Evolutionary conservation across 805 yeast genomes (phyloP), one percentile per base, ranked within the genome.

Genomic region (Ogataea dorogensis): DNA sequence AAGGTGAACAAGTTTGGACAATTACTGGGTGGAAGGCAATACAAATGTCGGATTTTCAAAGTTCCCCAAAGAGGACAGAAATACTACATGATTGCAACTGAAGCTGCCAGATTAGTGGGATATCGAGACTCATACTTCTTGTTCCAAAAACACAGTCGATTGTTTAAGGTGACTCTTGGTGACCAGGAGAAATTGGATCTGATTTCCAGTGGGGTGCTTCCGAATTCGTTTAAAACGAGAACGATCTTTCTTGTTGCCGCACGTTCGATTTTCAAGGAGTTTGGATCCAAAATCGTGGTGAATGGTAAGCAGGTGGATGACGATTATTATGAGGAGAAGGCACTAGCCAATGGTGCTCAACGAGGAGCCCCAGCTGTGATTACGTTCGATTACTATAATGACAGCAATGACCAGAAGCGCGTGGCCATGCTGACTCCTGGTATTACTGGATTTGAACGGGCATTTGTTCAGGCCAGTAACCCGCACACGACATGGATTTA

Each of bases 101-200:
- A 93, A 56, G 96, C 96, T 2, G 97, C 98, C 1, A 75, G 98
- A 49, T 79, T 91, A 53, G 87, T 91, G 43, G 98, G 97, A 3
- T 86, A 88, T 64, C 73, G 96, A 49, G 97, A 91, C 56, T 86
- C 96, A 2, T 88, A 91, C 53, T 67, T 88, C 35, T 69, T 91
- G 42, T 88, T 91, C 64, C 95, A 89, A 56, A 84, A 88, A 32
- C 96, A 91, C 63, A 74, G 79, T 33, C 69, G 76, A 33, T 67
- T 93, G 34, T 81, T 73, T 65, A 87, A 89, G 54, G 75, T 82
- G 43, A 77, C 84, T 8, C 68, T 89, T 29, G 69, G 75, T 8
- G 86, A 84, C 43, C 83, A 75, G 12, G 94, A 88, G 56, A 91
- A 91, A 57, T 75, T 75, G 63, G 91, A 86, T 51, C 65, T 93